Conservation (phyloP, 192 early-diverging fungal species). For the Obelidium mucronatum region DNA sequence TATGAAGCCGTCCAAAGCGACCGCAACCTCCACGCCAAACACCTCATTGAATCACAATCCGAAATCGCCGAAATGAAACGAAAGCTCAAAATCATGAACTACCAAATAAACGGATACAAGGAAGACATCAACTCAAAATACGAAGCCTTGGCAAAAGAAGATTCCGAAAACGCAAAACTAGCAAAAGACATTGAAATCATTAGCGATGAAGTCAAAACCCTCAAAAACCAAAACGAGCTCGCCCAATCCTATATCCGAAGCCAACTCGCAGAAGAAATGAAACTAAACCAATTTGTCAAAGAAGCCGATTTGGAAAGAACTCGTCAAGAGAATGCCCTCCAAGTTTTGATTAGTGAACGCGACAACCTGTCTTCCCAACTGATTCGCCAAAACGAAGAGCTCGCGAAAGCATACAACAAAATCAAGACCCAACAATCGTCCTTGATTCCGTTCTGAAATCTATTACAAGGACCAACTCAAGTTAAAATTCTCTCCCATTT, state of each 20-base stretch:
- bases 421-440: slow-evolving; percentile 61
- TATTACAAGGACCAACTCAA: slow-evolving; percentile 54
- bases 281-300: slow-evolving; percentile 70
- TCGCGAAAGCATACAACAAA: slow-evolving; percentile 62
- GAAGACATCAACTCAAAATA: slow-evolving; percentile 67
- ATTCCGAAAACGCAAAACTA: slow-evolving; percentile 55
- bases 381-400: slow-evolving; percentile 63
- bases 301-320: slow-evolving; percentile 66
- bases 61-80: slow-evolving; percentile 72
- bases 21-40: slow-evolving; percentile 66
- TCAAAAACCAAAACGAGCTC: slow-evolving; percentile 67
- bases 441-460: slow-evolving; percentile 53
- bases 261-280: slow-evolving; percentile 60
- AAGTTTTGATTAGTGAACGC: slow-evolving; percentile 63
- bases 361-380: slow-evolving; percentile 66
- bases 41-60: slow-evolving; percentile 64
- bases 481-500: neutral
- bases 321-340: slow-evolving; percentile 66
- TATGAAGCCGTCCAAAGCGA: slow-evolving; percentile 72
- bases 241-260: slow-evolving; percentile 63
- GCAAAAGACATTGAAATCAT: slow-evolving; percentile 64
- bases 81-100: slow-evolving; percentile 72
- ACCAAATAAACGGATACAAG: slow-evolving; percentile 70
- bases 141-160: slow-evolving; percentile 55
- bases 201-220: slow-evolving; percentile 58